Evolutionary conservation across 805 yeast species (phyloP).

Genomic region (Saccharomycopsis babjevae): DNA sequence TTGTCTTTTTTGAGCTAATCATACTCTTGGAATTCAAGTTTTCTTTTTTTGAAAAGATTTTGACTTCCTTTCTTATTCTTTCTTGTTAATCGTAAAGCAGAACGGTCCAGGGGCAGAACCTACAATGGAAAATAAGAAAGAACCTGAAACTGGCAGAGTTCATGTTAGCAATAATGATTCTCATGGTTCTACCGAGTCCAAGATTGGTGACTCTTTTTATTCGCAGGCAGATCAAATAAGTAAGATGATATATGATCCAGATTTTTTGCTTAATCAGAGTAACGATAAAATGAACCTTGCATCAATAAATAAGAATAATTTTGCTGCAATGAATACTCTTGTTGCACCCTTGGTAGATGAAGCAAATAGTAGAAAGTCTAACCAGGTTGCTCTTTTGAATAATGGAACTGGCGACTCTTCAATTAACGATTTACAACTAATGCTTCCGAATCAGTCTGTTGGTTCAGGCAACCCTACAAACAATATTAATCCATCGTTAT

Average conservation of each 20-base stretch:
- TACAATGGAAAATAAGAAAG: background rate
- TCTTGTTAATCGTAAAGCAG: background rate
- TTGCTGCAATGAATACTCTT: background rate
- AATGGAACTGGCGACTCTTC: background rate
- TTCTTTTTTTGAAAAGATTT: background rate
- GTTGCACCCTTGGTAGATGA: background rate
- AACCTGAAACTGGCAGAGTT: background rate
- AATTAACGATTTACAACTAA: background rate
- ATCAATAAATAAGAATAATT: background rate
- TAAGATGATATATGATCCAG: background rate
- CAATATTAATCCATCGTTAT: background rate
- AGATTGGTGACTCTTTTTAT: background rate
- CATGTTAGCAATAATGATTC: background rate
- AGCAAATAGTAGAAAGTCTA: background rate
- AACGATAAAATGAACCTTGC: background rate
- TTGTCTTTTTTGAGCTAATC: no score
- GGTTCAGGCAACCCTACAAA: background rate
- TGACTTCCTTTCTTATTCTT: background rate
- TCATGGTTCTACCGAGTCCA: background rate
- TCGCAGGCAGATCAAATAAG: background rate
- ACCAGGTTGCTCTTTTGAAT: background rate
- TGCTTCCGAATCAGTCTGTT: background rate
- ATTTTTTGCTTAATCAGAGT: background rate
- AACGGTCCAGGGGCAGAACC: background rate
- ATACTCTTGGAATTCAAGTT: background rate